Evolutionary conservation across 306 rosid species (phyloP).

Genomic region (Astragalus membranaceus): DNA sequence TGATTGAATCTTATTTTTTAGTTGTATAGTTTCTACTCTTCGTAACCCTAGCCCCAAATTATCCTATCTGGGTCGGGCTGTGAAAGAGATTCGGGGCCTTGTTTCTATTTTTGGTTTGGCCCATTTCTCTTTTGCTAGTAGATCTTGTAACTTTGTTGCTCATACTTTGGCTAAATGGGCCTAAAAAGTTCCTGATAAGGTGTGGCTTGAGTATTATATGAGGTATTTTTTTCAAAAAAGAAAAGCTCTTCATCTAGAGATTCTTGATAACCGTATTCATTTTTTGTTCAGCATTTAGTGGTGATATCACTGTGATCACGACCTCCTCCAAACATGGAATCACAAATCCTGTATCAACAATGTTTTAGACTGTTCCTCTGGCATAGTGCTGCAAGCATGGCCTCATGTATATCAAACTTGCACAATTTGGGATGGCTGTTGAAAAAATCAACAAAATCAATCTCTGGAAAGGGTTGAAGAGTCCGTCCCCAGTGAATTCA

Average conservation of each 20-base stretch:
- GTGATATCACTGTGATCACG: slow-evolving; percentile 72
- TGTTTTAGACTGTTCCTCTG: slow-evolving; percentile 83
- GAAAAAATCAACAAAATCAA: slow-evolving; percentile 93
- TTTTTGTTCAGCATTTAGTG: slow-evolving; percentile 91
- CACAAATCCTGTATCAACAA: slow-evolving; percentile 63
- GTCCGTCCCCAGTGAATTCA: slow-evolving; percentile 84
- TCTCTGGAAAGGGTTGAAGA: slow-evolving; percentile 89
- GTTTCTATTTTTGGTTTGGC: no score
- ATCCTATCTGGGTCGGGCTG: no score
- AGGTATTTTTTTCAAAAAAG: no score
- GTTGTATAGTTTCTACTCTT: no score
- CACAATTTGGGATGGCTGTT: slow-evolving; percentile 69
- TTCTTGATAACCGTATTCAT: slow-evolving; percentile 82
- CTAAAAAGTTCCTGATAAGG: no score
- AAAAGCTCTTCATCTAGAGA: slow-evolving; percentile 87
- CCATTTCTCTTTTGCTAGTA: no score
- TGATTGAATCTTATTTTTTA: no score
- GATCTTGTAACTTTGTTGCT: no score
- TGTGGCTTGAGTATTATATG: no score
- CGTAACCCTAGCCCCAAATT: no score
- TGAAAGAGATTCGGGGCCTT: no score
- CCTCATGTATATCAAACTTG: slow-evolving; percentile 87
- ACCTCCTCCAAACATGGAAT: slow-evolving; percentile 87
- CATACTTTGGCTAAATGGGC: no score
- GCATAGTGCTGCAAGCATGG: slow-evolving; percentile 98